Evolutionary conservation across 345 rosid genomes (phyloP).

Genomic region (Populus tremula): DNA sequence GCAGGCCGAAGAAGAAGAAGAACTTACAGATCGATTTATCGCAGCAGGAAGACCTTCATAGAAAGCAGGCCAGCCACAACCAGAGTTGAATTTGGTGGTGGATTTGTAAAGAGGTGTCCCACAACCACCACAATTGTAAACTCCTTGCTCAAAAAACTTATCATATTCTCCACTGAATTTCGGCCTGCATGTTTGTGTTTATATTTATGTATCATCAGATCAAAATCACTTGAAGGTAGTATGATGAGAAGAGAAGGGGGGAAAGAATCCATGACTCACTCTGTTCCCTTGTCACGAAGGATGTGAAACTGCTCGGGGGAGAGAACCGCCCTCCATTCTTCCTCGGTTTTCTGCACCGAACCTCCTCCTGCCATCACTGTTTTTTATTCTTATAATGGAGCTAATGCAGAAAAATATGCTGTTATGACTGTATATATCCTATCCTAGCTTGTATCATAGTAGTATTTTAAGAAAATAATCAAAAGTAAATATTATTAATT

Average conservation of each 20-base stretch:
- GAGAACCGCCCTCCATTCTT: conserved; percentile 27
- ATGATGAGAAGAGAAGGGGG: not conserved
- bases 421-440: too few relatives aligned
- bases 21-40: conserved; percentile 24
- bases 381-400: too few relatives aligned
- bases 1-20: conserved; percentile 15
- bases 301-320: conserved; percentile 29
- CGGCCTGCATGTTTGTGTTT: conserved; percentile 3
- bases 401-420: not conserved
- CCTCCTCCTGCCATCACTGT: not conserved
- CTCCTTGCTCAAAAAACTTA: conserved; percentile 23
- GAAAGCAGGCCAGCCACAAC: conserved; percentile 33
- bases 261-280: conserved; percentile 12
- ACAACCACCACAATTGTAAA: conserved; percentile 25
- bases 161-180: conserved; percentile 31
- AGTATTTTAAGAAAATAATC: too few relatives aligned
- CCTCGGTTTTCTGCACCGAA: conserved; percentile 22
- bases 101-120: conserved; percentile 29
- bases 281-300: conserved; percentile 29
- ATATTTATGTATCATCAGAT: not conserved
- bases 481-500: too few relatives aligned
- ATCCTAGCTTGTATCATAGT: too few relatives aligned
- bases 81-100: conserved; percentile 23
- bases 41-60: conserved; percentile 31
- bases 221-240: not conserved